phyloP scores from a whole-genome alignment of 805 yeast species.

The Yamadazyma paraphyllophila region DNA sequence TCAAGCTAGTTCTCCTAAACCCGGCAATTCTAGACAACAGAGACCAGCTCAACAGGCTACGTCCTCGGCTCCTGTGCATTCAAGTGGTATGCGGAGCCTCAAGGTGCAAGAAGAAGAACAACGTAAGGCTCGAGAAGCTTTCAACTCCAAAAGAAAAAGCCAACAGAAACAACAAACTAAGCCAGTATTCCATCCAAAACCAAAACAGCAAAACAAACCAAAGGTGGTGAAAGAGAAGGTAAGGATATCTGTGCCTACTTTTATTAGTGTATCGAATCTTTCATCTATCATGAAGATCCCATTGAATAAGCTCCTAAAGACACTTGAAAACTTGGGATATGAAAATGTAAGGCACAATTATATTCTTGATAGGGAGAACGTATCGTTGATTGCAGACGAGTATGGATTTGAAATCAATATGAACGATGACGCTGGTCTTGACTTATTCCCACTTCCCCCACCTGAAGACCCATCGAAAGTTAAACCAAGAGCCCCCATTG shows the following conservation, averaged over 20 bases:
- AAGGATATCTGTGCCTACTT: conserved; percentile 62
- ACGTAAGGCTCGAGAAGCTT: conserved; percentile 12
- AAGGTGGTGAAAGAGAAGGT: conserved; percentile 15
- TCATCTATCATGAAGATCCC: conserved; percentile 70
- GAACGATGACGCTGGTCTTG: conserved; percentile 58
- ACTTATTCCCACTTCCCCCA: conserved; percentile 55
- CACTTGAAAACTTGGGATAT: conserved; percentile 69
- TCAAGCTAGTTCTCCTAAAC: not conserved
- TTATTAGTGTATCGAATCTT: conserved; percentile 73
- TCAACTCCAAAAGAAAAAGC: conserved; percentile 2
- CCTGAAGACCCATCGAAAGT: conserved; percentile 28
- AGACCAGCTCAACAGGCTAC: too few species aligned
- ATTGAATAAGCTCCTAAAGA: conserved; percentile 54
- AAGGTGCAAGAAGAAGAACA: not conserved
- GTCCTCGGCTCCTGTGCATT: too few species aligned
- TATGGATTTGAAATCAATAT: conserved; percentile 63
- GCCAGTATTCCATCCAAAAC: not conserved
- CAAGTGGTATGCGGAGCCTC: not conserved
- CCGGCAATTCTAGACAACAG: not conserved
- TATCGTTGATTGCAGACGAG: conserved; percentile 84
- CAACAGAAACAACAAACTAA: not conserved
- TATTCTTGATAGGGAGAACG: conserved; percentile 83
- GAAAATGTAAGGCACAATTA: conserved; percentile 68
- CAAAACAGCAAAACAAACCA: conserved; percentile 1
- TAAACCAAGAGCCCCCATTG: conserved; percentile 84